Evolutionary conservation across 768 basidiomycete species (phyloP).

Genomic region (Leccinum boreale): DNA sequence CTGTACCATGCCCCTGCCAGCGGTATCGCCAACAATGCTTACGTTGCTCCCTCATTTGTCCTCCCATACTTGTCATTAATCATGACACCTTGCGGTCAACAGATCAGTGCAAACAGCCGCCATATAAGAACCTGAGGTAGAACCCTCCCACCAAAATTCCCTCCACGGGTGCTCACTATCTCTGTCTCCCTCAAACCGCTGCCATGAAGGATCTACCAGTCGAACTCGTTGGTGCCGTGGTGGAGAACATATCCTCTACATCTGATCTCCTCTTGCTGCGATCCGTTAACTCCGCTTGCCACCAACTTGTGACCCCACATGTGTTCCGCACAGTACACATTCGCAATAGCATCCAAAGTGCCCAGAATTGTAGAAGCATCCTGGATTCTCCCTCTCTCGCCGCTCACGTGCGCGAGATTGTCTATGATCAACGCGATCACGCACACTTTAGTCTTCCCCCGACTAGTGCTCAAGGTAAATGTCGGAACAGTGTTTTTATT

Average conservation of each 20-base stretch:
- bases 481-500: too few species aligned
- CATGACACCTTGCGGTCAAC: too few species aligned
- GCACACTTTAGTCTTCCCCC: slow-evolving; percentile 23
- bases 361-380: slow-evolving; percentile 23
- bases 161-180: too few species aligned
- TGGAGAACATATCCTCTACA: slow-evolving; percentile 20
- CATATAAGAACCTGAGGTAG: too few species aligned
- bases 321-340: slow-evolving; percentile 21
- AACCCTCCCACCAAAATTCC: too few species aligned
- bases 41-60: too few species aligned
- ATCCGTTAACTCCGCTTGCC: slow-evolving; percentile 23
- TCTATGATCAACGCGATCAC: slow-evolving; percentile 29
- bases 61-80: too few species aligned
- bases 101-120: too few species aligned
- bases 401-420: slow-evolving; percentile 22
- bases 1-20: too few species aligned
- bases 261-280: slow-evolving; percentile 19
- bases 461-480: slow-evolving; percentile 9
- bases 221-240: slow-evolving; percentile 25
- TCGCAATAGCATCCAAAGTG: slow-evolving; percentile 24
- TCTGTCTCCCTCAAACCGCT: background rate
- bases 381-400: slow-evolving; percentile 22
- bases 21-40: too few species aligned
- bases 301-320: slow-evolving; percentile 24
- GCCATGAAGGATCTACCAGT: slow-evolving; percentile 27